Base-by-base conservation (phyloP, 2,329 filamentous ascomycete genomes). In the Metarhizium brunneum region DNA sequence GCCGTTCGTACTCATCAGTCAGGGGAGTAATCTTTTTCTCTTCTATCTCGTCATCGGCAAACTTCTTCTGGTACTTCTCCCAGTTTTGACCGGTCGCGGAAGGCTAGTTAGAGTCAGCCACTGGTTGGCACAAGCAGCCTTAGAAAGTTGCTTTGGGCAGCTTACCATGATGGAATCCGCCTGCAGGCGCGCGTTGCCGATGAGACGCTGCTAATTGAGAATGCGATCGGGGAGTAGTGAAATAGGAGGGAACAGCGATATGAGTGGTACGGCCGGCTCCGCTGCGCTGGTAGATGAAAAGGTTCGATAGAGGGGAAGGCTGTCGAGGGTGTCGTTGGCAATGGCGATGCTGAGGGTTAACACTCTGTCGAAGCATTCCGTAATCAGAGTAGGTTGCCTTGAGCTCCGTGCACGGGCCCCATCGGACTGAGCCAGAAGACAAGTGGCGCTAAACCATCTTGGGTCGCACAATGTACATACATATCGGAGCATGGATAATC, bases 11-110 rank as follows among this genome's bases (percentile, higher is more conserved):
- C 92, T 97, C 94, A 78, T 97, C 94, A 64, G 92, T 88, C 60
- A 99, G 79, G 62, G 94, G 94, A 58, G 91, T 92, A 70, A 99
- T 99, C 84, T 99, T 99, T 87, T 99, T 99, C 82, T 99, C 94
- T 72, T 95, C 91, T 73, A 92, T 80, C 73, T 97, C 94, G 67
- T 99, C 94, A 69, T 99, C 94, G 69, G 87, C 92, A 70, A 90
- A 99, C 70, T 86, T 92, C 82, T 97, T 96, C 78, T 89, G 84
- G 81, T 96, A 97, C 80, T 97, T 97, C 82, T 99, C 94, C 94
- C 94, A 99, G 82, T 84, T 90, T 74, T 82, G 77, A 71, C 94
- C 94, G 67, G 88, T 95, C 74, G 94, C 92, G 78, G 89, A 92
- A 81, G 92, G 92, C 92, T 96, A 83, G 53, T 57, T 29, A 47